Base-by-base conservation (phyloP, 2,329 filamentous ascomycete genomes). In the Ascochyta viciae-villosae region DNA sequence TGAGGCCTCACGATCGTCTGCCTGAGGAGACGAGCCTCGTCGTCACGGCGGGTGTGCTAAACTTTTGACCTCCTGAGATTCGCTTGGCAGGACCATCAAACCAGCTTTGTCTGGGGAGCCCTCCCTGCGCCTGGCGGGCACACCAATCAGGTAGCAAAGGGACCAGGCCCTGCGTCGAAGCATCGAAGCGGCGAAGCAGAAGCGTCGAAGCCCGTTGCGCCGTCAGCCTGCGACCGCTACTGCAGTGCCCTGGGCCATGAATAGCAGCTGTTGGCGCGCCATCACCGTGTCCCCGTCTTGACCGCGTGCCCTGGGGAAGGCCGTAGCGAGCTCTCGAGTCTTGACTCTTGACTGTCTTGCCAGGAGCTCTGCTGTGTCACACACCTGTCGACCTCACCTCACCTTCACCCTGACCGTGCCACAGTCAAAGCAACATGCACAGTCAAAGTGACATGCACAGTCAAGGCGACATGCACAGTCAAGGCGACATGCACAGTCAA, bases 31-130 rank as follows among this genome's bases (percentile, higher is more conserved):
- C 39, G 56, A 56, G 46, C n/a, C 59, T 37, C 41, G 15, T 16
- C n/a, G 47, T 56, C 47, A 54, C 48, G 4, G 61, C 55, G 60
- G 52, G 47, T 51, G 58, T 58, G 45, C 58, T 48, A 57, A 58
- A 58, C 49, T 45, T 57, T 40, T 44, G 45, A 63, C 64, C 66
- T 64, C 65, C 65, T 68, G 63, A 67, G 63, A 59, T 41, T 29
- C 50, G 42, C 62, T 64, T 64, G 63, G 62, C 62, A 61, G 45
- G 46, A 54, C 46, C 57, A 53, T 61, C 63, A 61, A 62, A 63
- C 60, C 53, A 50, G 50, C 40, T 48, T 42, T 61, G 65, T 66
- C 54, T 62, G 63, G 65, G 64, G 63, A 56, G 53, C 50, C 51
- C 54, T 47, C 57, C 58, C 38, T 61, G 59, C 54, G 55, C 55